Base-by-base conservation (phyloP, 805 yeast species). In the Ogataea populi-albae region DNA sequence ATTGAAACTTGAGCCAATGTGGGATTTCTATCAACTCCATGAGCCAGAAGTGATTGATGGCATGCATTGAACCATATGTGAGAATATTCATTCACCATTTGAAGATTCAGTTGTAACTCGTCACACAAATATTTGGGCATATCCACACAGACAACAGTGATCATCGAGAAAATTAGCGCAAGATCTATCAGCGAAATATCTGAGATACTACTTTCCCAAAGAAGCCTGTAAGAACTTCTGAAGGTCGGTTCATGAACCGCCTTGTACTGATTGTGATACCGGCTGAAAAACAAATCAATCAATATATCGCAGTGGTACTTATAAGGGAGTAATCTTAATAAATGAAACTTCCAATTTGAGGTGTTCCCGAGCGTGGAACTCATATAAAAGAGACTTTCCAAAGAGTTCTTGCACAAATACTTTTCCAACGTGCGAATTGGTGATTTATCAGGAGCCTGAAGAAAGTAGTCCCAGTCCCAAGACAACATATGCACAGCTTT, bases 161-260 rank as follows among this genome's bases (percentile, higher is more conserved):
- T 21, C 21, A 43, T 33, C 1, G 47, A 36, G 26, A 43, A 37
- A 3, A 43, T 19, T n/a, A 31, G 11, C 2, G 40, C 40, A 7
- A 43, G 32, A 25, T 40, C 43, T 11, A 26, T 14, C 19, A 37
- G 25, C 11, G 30, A 19, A 7, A 40, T 25, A 7, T 32, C 40
- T 6, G 37, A 23, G 6, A 38, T 20, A 4, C 21, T 10, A 5
- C 19, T 22, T n/a, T 11, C n/a, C 45, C 45, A 40, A 3, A 43
- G 11, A 1, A 17, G 14, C 23, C 29, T 15, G 27, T 40, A 37
- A 15, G 17, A n/a, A 3, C 19, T 17, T 11, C 34, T 11, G 30
- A 43, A 40, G 5, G 38, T 9, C 8, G 42, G 45, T 23, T 35
- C 45, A 32, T 43, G 40, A 6, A 43, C 21, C 4, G 40, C 33